Evolutionary conservation across 208 protist genomes (phyloP), one percentile per base, ranked within the genome.

Genomic region (Spongospora subterranea): DNA sequence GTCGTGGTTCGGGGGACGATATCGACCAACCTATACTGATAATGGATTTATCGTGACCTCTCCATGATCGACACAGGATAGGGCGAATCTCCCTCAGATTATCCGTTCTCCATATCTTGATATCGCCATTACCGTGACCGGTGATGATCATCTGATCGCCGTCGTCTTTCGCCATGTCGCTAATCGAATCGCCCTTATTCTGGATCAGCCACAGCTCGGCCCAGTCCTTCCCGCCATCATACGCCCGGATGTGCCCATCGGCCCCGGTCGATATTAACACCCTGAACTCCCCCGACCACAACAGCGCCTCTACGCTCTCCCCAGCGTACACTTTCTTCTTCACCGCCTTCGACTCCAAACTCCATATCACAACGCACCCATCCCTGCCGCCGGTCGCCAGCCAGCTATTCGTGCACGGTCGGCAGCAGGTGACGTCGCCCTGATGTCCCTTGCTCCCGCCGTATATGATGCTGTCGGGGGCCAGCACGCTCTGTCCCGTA

Each of bases 361-460:
- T 92, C 91, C 91, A 92, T 20, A 91, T 45, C 35, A 92, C 24
- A 38, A 92, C 13, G 20, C 17, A 0, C 41, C 90, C 90, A 60
- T 92, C 91, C 38, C 45, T 54, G 17, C 43, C 29, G 35, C 43
- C 88, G 1, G 91, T 76, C 13, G 64, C 91, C 11, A 92, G 46
- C 35, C 45, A n/a, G 20, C 45, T 88, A 0, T 43, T 45, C 13
- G 76, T 29, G 13, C 82, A 91, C 17, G 29, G 77, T 13, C 29
- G 45, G n/a, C 89, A 35, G 24, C 43, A 90, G 13, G 88, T 43
- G 38, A 92, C 76, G 43, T 92, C 91, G n/a, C 71, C 91, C 0
- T 6, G 43, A 39, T 92, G 91, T 29, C 88, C 82, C 0, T 6
- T 20, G 24, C n/a, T 6, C 38, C 0, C 29, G 43, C 20, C 43